Evolutionary conservation across 768 basidiomycete species (phyloP), one percentile per base, ranked within the genome.

Genomic region (Panellus pusillus): DNA sequence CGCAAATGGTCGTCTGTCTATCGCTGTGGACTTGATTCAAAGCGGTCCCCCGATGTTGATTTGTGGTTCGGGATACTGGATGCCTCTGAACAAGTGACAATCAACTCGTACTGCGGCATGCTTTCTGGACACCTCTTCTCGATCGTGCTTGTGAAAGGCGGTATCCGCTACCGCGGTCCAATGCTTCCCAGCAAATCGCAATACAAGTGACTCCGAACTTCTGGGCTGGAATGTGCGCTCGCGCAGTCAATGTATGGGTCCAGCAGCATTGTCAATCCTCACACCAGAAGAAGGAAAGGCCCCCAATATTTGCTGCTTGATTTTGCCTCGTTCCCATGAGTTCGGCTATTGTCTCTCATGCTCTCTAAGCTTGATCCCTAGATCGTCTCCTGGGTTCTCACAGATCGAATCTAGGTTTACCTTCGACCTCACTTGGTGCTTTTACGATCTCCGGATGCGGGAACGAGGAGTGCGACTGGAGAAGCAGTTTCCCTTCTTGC

Each of bases 201-300:
- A 24, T 38, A 3, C 44, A 14, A 28, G 19, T 46, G 9, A 18
- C 49, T 37, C 44, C 3, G n/a, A 9, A 4, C 18, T 41, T 4
- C 24, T 18, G 4, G 3, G 24, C 44, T 43, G 43, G 32, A 37
- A 51, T 51, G 18, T 17, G 24, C 14, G 32, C 29, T 19, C 9
- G 38, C 20, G 44, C 41, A 35, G 38, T 44, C 31, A 38, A 28
- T 52, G 48, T 57, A 50, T 52, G 35, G 51, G 56, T 57, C 51
- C 50, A 31, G 44, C 41, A 35, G 46, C 44, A 6, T 19, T 36
- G 13, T 44, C 43, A 24, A 36, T 14, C 12, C 44, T 12, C 14
- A 8, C 39, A 1, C 3, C 44, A 35, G 14, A 35, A 35, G 32
- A 9, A 35, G 32, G 9, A 35, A 11, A 14, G n/a, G 11, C 9